phyloP scores from a whole-genome alignment of 768 basidiomycete species.

The Suillus cothurnatus region DNA sequence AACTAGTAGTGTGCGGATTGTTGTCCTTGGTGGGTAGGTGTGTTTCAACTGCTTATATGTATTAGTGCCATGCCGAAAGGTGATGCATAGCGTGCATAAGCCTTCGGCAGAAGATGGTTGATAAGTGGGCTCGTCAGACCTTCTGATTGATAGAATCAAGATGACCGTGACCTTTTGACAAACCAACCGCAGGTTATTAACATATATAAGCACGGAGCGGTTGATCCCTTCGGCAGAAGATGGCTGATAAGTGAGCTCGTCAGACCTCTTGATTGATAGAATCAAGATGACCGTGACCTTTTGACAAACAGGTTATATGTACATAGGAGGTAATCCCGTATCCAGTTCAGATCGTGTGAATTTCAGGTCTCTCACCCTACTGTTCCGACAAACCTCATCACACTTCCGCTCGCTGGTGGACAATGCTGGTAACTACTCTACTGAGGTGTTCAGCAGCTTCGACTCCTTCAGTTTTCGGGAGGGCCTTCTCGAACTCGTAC shows the following conservation, averaged over 20 bases:
- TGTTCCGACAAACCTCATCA: constrained; percentile 2
- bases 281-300: background rate
- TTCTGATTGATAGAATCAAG: background rate
- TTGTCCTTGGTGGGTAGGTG: background rate
- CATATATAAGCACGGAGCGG: too few species aligned
- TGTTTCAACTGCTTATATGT: background rate
- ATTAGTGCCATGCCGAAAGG: constrained; percentile 2
- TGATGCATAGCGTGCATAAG: background rate
- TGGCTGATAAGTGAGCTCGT: background rate
- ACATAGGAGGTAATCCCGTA: constrained; percentile 2
- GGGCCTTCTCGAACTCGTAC: constrained; percentile 40
- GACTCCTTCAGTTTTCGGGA: constrained; percentile 22
- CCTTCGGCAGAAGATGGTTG: background rate
- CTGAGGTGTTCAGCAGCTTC: constrained; percentile 15
- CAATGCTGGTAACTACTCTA: constrained; percentile 27
- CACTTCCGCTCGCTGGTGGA: constrained; percentile 9
- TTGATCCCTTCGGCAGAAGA: too few species aligned
- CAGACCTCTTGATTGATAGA: background rate
- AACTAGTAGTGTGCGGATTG: background rate
- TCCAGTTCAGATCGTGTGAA: constrained; percentile 9
- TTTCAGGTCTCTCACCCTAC: background rate
- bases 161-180: background rate
- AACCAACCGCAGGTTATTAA: too few species aligned
- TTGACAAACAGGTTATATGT: background rate
- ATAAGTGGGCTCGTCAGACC: background rate